A percentile compares a stretch with the other conserved stretches of the same genome.
phyloP scores from a whole-genome alignment of 116 monocot genomes.

The Trichopus zeylanicus region DNA sequence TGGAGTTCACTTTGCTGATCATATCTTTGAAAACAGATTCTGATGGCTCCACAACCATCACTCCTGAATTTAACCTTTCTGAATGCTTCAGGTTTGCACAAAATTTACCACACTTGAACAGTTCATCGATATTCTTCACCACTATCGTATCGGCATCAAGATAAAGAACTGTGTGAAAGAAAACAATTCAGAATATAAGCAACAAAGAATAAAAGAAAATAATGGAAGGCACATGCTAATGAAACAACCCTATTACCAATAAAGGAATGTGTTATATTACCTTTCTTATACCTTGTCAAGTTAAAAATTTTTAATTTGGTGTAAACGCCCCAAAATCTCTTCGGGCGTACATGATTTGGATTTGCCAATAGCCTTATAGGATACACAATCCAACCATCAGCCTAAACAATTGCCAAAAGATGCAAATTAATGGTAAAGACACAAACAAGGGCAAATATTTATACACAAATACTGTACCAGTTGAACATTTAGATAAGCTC shows the following conservation, averaged over 20 bases:
- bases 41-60: constrained; percentile 99
- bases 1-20: constrained; percentile 79
- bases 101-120: constrained; percentile 89
- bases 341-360: constrained; percentile 87
- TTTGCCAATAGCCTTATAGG: constrained; percentile 79
- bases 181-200: not conserved
- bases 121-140: constrained; percentile 88
- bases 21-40: constrained; percentile 80
- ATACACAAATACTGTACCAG: not conserved
- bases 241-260: not conserved
- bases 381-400: constrained; percentile 98
- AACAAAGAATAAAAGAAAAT: constrained; percentile 4
- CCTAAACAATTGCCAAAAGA: constrained; percentile 37
- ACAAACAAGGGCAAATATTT: not conserved
- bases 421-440: constrained; percentile 9
- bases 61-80: constrained; percentile 98
- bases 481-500: not conserved
- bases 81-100: constrained; percentile 99
- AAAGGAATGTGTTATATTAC: constrained; percentile 23
- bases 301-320: constrained; percentile 97
- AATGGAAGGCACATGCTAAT: not conserved
- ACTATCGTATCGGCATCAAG: constrained; percentile 99
- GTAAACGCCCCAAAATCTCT: constrained; percentile 99
- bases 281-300: constrained; percentile 93
- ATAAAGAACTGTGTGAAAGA: constrained; percentile 70